phyloP scores from a whole-genome alignment of 2,329 filamentous ascomycete genomes.

The Fusarium irregulare region DNA sequence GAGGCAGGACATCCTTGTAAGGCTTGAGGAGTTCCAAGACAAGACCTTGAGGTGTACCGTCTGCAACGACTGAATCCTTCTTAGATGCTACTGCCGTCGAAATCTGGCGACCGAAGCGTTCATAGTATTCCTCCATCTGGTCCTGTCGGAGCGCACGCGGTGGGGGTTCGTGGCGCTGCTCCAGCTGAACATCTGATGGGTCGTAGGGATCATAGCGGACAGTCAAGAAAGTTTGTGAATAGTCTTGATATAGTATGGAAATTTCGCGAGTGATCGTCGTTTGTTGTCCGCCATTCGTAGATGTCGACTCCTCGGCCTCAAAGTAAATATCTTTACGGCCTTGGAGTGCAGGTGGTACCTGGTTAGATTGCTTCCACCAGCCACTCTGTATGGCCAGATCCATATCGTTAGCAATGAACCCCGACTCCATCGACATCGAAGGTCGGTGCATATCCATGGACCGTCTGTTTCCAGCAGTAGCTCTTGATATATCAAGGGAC shows the following conservation, averaged over 20 bases:
- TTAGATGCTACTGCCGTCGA: slow-evolving; percentile 75
- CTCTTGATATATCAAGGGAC: slow-evolving; percentile 54
- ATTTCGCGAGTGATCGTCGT: slow-evolving; percentile 81
- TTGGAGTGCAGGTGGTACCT: slow-evolving; percentile 83
- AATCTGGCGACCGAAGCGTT: slow-evolving; percentile 82
- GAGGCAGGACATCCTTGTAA: slow-evolving; percentile 77
- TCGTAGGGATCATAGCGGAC: slow-evolving; percentile 82
- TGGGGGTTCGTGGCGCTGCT: slow-evolving; percentile 88
- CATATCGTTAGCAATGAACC: slow-evolving; percentile 88
- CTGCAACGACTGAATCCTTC: slow-evolving; percentile 84
- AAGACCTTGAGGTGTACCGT: slow-evolving; percentile 82
- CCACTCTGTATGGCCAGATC: slow-evolving; percentile 78
- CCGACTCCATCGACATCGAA: slow-evolving; percentile 78
- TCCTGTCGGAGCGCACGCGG: slow-evolving; percentile 88
- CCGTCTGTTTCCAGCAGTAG: slow-evolving; percentile 57
- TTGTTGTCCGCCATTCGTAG: slow-evolving; percentile 75
- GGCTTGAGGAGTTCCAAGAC: slow-evolving; percentile 83
- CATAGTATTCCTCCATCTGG: slow-evolving; percentile 88
- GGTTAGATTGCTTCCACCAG: slow-evolving; percentile 90
- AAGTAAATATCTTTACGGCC: slow-evolving; percentile 84
- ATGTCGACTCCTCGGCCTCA: slow-evolving; percentile 82
- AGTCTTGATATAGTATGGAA: slow-evolving; percentile 92
- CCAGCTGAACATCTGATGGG: slow-evolving; percentile 76
- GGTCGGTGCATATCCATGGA: slow-evolving; percentile 83
- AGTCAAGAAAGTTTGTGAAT: slow-evolving; percentile 91